A percentile compares a stretch with the other conserved stretches of the same genome.
Conservation (phyloP, 257 asterid species). For the Ligustrum vulgare region DNA sequence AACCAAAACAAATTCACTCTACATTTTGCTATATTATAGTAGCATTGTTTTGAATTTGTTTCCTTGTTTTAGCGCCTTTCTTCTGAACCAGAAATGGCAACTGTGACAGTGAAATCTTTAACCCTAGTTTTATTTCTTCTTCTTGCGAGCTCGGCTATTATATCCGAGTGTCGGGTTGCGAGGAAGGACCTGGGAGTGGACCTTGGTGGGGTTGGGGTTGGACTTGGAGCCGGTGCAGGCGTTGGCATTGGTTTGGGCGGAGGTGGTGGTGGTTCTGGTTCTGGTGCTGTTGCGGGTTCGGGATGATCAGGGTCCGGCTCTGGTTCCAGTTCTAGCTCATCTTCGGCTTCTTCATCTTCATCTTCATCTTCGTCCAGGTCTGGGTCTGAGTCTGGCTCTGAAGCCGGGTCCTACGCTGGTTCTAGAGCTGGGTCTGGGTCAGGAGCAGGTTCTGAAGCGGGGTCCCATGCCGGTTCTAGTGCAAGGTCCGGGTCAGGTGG, state of each 20-base stretch:
- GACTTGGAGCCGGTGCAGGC: not conserved
- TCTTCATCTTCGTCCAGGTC: not conserved
- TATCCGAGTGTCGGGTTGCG: not conserved
- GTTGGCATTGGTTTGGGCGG: not conserved
- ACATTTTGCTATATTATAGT: not conserved
- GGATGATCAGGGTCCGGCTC: slow-evolving; percentile 25
- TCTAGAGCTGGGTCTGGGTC: slow-evolving; percentile 25
- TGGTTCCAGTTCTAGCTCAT: slow-evolving; percentile 16
- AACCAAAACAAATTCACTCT: not conserved
- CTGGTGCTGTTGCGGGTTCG: slow-evolving; percentile 21
- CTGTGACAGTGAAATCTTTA: not conserved
- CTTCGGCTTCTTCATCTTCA: not conserved
- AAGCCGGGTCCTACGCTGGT: slow-evolving; percentile 25
- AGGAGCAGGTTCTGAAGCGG: slow-evolving; percentile 24
- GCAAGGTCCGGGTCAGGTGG: slow-evolving; percentile 23
- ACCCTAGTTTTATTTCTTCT: not conserved
- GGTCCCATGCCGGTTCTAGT: slow-evolving; percentile 27
- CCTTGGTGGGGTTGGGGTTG: not conserved
- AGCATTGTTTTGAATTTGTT: not conserved
- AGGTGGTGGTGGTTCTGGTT: slow-evolving; percentile 6
- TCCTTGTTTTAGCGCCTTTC: not conserved
- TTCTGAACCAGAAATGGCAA: not conserved
- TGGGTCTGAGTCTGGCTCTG: slow-evolving; percentile 10
- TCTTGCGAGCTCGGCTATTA: not conserved
- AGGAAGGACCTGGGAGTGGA: not conserved